Base-by-base conservation (phyloP, 169 alveolate species). In the Plasmodium adleri region DNA sequence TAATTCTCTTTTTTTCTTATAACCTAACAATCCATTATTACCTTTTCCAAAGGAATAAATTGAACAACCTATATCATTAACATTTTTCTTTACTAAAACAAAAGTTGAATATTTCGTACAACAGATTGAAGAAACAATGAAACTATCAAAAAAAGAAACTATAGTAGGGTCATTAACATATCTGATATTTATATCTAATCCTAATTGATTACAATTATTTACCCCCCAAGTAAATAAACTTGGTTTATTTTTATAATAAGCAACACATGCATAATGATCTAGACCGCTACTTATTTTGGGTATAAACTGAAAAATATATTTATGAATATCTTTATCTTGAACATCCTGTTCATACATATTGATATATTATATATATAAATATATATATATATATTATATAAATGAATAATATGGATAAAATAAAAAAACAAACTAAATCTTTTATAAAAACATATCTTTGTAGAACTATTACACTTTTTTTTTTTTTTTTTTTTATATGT, bases 191-290 rank as follows among this genome's bases (percentile, higher is more conserved):
- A 90, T 64, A n/a, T 94, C 96, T 54, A 93, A 87, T 52, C 96
- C 96, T 60, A 95, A 52, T 90, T 98, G 98, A 67, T 98, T 98
- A 86, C 96, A 94, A 20, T 94, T 92, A 67, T 98, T 96, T 43
- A 98, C 97, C 12, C 99, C 99, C 99, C 99, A 97, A 24, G 98
- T 83, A 94, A 93, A 97, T 13, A 97, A 96, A n/a, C 92, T 72
- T 70, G 90, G 43, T 49, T 88, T 73, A 56, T 72, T 68, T 76
- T 88, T 67, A 60, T 63, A 7, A 72, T 92, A 88, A 52, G 59
- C 92, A 28, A 92, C 74, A 17, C 92, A 74, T 75, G 92, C 71
- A 47, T 66, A 67, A 45, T 68, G 76, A 59, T 83, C 87, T 39
- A 90, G 62, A 54, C 88, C 94, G 13, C 74, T 10, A 59, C 91